Conservation (phyloP, 2,329 filamentous ascomycete species). For the Claviceps sp. region DNA sequence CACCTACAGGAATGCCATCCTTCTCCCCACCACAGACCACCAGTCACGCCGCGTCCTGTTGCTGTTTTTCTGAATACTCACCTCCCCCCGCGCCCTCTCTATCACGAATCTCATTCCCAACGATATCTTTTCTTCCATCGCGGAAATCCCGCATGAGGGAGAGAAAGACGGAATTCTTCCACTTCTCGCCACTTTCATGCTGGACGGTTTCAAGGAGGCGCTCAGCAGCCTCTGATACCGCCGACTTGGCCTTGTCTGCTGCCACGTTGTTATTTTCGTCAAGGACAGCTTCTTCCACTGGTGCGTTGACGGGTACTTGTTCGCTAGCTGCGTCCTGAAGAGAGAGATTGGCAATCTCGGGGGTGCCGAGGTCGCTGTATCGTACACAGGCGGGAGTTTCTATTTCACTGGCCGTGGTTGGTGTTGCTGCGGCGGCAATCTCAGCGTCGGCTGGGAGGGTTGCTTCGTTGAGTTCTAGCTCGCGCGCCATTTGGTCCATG, state of each 20-base stretch:
- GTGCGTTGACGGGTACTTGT: constrained; percentile 4
- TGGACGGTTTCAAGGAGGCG: constrained; percentile 29
- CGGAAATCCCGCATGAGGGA: constrained; percentile 32
- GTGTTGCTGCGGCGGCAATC: background rate
- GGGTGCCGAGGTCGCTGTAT: constrained; percentile 17
- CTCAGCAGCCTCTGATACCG: constrained; percentile 29
- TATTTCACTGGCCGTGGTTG: background rate
- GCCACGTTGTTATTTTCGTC: constrained; percentile 1
- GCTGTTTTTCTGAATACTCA: background rate
- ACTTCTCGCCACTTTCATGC: constrained; percentile 31
- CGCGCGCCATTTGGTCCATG: constrained; percentile 29
- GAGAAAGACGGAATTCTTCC: constrained; percentile 32
- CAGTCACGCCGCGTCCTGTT: constrained; percentile 8
- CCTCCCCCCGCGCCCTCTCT: constrained; percentile 10
- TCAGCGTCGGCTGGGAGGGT: constrained; percentile 12
- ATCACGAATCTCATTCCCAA: constrained; percentile 26
- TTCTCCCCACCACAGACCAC: background rate
- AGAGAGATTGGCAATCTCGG: constrained; percentile 21
- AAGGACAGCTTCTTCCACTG: constrained; percentile 5
- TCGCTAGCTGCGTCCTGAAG: constrained; percentile 8
- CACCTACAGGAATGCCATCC: no score
- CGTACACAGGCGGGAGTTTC: constrained; percentile 2
- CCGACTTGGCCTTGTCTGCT: constrained; percentile 17
- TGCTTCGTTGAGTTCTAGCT: constrained; percentile 25
- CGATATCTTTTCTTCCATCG: constrained; percentile 30